These are phyloP conservation scores for Phytophthora vignae DNA, from an alignment of 352 stramenopile species.

Conservation along the genomic window DNA sequence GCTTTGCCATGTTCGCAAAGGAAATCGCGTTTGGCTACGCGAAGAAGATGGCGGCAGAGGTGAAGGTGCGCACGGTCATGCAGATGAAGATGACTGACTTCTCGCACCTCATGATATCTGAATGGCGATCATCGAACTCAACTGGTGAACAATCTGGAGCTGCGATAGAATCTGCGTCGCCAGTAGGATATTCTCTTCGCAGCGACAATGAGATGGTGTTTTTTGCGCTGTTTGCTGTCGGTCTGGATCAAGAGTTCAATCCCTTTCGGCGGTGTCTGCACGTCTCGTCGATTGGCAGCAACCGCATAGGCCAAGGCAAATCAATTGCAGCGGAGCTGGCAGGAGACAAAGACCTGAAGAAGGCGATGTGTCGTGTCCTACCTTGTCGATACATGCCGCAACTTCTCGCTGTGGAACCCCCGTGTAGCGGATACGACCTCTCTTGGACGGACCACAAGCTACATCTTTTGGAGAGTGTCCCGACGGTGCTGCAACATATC, in stretches of 20 bases:
- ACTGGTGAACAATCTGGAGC: background rate
- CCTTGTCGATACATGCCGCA: slow-evolving; percentile 58
- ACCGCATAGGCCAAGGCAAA: slow-evolving; percentile 6
- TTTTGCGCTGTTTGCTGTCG: slow-evolving; percentile 64
- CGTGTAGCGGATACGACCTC: slow-evolving; percentile 44
- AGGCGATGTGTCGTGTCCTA: slow-evolving; percentile 45
- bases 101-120: slow-evolving; percentile 61
- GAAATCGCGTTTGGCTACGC: slow-evolving; percentile 54
- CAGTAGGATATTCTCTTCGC: background rate
- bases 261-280: slow-evolving; percentile 68
- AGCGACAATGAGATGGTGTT: slow-evolving; percentile 28
- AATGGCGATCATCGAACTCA: slow-evolving; percentile 45
- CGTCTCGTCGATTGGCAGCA: slow-evolving; percentile 41
- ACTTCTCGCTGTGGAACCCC: slow-evolving; percentile 58
- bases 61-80: slow-evolving; percentile 52
- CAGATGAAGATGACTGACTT: slow-evolving; percentile 73
- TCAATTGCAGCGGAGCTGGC: slow-evolving; percentile 34
- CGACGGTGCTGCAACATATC: slow-evolving; percentile 65
- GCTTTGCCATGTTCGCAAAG: slow-evolving; percentile 51
- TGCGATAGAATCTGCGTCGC: background rate
- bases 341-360: slow-evolving; percentile 46
- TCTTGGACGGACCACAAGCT: slow-evolving; percentile 57
- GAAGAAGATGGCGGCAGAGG: slow-evolving; percentile 65
- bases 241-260: slow-evolving; percentile 75
- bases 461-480: slow-evolving; percentile 63